Percentiles rank a stretch among this genome's conserved stretches.
phyloP scores from a whole-genome alignment of 2,329 filamentous ascomycete species.

The Aureobasidium sp. region DNA sequence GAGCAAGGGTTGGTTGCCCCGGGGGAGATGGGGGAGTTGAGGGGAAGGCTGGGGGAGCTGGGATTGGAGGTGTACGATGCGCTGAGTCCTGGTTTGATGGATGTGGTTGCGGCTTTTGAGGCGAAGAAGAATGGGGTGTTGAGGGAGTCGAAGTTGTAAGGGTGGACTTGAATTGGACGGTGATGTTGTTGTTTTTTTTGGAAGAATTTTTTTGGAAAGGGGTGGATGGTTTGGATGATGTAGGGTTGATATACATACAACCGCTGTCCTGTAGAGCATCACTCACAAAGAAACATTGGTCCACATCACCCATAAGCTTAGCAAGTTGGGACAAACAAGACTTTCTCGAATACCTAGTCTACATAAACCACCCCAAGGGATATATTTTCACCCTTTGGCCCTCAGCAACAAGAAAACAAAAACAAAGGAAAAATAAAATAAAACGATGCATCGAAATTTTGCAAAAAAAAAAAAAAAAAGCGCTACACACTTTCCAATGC shows the following conservation, averaged over 20 bases:
- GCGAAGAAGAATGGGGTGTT: conserved; percentile 8
- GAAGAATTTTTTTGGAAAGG: too few species aligned
- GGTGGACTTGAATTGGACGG: too few species aligned
- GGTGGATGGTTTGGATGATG: too few species aligned
- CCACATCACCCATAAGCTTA: too few species aligned
- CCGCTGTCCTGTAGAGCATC: too few species aligned
- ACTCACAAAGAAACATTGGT: too few species aligned
- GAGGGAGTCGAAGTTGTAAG: conserved; percentile 9
- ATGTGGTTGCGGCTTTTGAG: conserved; percentile 26
- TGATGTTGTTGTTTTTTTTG: too few species aligned
- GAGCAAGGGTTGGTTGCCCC: conserved; percentile 54
- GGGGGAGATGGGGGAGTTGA: conserved; percentile 45
- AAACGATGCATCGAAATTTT: neutral
- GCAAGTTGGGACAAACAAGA: too few species aligned
- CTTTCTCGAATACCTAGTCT: neutral
- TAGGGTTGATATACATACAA: too few species aligned
- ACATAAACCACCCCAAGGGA: neutral
- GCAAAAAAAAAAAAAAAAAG: too few species aligned
- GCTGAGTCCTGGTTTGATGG: conserved; percentile 55
- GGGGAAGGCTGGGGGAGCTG: conserved; percentile 42
- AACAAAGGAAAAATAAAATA: neutral
- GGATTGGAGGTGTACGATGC: conserved; percentile 56
- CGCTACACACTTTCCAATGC: neutral
- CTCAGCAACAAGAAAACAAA: too few species aligned
- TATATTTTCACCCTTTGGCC: neutral